Evolutionary conservation across 2,329 filamentous ascomycete species (phyloP).

Genomic region (Ophiostoma himal-ulmi): DNA sequence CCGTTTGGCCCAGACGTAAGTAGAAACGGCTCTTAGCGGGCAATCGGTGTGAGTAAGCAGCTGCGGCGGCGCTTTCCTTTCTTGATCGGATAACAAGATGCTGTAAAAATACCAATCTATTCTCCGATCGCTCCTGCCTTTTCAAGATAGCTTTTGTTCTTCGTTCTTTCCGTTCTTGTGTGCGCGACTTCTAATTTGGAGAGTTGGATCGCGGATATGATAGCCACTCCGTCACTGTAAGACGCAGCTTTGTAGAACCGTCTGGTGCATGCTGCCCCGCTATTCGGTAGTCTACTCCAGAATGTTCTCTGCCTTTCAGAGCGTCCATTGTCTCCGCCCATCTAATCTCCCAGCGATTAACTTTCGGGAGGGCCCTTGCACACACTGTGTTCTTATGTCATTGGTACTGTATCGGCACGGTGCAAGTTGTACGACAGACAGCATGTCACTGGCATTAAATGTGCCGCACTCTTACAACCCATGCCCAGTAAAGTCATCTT

Average conservation of each 20-base stretch:
- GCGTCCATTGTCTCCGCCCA: not conserved
- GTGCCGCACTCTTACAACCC: slow-evolving; percentile 4
- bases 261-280: slow-evolving; percentile 10
- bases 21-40: not conserved
- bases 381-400: not conserved
- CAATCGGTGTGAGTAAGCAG: not conserved
- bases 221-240: not conserved
- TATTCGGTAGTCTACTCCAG: not conserved
- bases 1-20: not conserved
- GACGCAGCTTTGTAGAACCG: not conserved
- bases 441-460: not conserved
- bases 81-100: not conserved
- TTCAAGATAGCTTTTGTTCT: not conserved
- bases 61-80: not conserved
- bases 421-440: not conserved
- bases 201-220: not conserved
- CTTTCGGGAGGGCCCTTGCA: not conserved
- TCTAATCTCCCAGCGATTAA: not conserved
- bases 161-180: not conserved
- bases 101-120: not conserved
- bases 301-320: slow-evolving; percentile 9
- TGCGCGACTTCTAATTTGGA: not conserved
- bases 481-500: not conserved
- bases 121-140: not conserved
- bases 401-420: not conserved